Base-by-base conservation (phyloP, 768 basidiomycete species). In the Boletus reticuloceps region DNA sequence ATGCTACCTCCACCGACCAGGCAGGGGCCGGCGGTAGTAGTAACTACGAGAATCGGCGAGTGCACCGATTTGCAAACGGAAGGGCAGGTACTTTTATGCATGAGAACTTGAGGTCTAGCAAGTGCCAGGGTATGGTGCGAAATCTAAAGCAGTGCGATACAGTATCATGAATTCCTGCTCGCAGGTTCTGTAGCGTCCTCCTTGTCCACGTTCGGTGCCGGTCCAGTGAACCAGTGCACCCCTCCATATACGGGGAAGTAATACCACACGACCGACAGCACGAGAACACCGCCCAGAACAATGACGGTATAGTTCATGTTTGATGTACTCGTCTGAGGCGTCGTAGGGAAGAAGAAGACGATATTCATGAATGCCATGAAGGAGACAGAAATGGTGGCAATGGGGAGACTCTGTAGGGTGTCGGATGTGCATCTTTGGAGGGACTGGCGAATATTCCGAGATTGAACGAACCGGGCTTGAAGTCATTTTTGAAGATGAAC, bases 231-330 rank as follows among this genome's bases (percentile, higher is more conserved):
- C 88, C 88, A 89, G 58, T 86, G 72, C 7, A 78, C 74, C 7
- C 88, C 89, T 11, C 89, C 88, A 53, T 88, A 88, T 27, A 74
- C 72, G 0, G 86, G 86, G 65, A 86, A 77, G 72, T 83, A 90
- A 66, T 84, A 91, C 75, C 83, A 91, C 1, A 74, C 58, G 14
- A 85, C 61, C 2, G 85, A 80, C 19, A 89, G 75, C 4, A 75
- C 39, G 51, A 88, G 69, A 2, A 83, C 77, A 3, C 83, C 85
- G 0, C 82, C 83, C 4, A 84, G 69, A 8, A 91, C 86, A 31
- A 87, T 82, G 34, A 85, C 74, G 0, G 83, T 80, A 60, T 91
- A 91, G 68, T 90, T 90, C 88, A 91, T 89, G 46, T 70, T 69
- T 7, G 74, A 61, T 2, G 73, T 70, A 25, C 64, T 68, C 1